Evolutionary conservation across 2,329 filamentous ascomycete species (phyloP).

Genomic region (Ophiostoma himal-ulmi): DNA sequence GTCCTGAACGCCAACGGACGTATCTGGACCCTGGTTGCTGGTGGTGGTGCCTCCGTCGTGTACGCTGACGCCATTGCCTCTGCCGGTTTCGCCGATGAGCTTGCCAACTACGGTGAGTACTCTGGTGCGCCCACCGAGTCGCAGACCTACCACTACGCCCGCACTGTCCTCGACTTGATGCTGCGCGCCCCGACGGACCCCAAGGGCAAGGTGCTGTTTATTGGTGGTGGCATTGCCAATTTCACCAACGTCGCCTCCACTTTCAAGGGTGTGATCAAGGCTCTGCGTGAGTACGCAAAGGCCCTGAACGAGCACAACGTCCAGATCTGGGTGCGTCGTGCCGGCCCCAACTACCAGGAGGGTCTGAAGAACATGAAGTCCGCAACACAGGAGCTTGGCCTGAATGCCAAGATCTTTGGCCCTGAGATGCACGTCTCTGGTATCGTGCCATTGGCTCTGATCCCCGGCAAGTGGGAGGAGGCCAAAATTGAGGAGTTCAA

Average conservation of each 20-base stretch:
- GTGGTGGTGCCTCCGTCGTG: constrained; percentile 98
- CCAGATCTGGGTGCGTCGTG: constrained; percentile 87
- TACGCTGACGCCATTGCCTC: constrained; percentile 98
- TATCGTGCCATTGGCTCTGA: constrained; percentile 86
- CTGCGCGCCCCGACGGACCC: constrained; percentile 77
- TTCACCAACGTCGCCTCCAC: constrained; percentile 99
- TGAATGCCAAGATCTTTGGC: constrained; percentile 61
- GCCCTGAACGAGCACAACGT: constrained; percentile 92
- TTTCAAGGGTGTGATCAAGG: constrained; percentile 99
- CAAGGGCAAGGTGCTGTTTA: constrained; percentile 98
- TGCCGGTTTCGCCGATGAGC: constrained; percentile 86
- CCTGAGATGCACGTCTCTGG: constrained; percentile 94
- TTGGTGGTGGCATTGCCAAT: constrained; percentile 99
- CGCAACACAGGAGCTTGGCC: constrained; percentile 85
- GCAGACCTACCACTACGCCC: constrained; percentile 98
- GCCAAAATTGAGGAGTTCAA: constrained; percentile 57
- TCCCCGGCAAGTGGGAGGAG: constrained; percentile 59
- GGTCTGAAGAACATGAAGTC: constrained; percentile 99
- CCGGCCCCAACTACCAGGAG: constrained; percentile 98
- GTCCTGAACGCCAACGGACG: constrained; percentile 87
- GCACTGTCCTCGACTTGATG: constrained; percentile 95
- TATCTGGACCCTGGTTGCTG: constrained; percentile 96
- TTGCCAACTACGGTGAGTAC: constrained; percentile 99
- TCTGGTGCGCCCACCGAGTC: constrained; percentile 97
- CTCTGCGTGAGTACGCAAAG: constrained; percentile 81